Conservation (phyloP, 1,284 basidiomycete genomes). For the Moniliophthora roreri region DNA sequence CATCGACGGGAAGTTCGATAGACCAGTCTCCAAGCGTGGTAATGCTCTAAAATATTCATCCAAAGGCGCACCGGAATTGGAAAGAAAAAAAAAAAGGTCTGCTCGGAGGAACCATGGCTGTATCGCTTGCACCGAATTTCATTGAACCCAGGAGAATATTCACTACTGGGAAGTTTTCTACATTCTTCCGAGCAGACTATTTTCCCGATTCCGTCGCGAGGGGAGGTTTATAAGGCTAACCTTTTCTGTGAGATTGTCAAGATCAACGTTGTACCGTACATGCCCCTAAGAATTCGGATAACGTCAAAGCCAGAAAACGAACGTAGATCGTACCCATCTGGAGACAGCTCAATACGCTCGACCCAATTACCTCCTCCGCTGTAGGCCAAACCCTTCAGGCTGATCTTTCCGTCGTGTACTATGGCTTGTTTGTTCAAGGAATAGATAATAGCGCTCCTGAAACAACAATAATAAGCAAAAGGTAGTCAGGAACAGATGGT, state of each 20-base stretch:
- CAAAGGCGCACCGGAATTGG: no score
- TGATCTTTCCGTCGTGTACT: constrained; percentile 47
- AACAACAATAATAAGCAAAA: neutral
- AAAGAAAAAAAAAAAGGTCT: no score
- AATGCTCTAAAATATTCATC: constrained; percentile 36
- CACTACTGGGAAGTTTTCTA: no score
- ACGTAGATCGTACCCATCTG: constrained; percentile 41
- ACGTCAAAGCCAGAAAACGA: neutral
- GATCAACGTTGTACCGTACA: constrained; percentile 48
- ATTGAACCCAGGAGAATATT: no score
- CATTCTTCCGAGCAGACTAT: no score
- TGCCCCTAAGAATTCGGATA: constrained; percentile 35
- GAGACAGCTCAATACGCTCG: constrained; percentile 53
- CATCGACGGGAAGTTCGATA: constrained; percentile 50
- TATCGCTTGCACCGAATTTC: no score
- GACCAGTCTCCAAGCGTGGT: constrained; percentile 57
- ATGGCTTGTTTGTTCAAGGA: constrained; percentile 47
- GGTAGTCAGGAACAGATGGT: neutral
- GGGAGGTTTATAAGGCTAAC: constrained; percentile 24
- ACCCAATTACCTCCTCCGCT: constrained; percentile 59
- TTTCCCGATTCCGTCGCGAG: no score
- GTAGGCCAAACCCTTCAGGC: constrained; percentile 53
- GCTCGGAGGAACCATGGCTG: no score
- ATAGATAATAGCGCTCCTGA: constrained; percentile 49
- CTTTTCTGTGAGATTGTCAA: constrained; percentile 51